A percentile compares a stretch with the other conserved stretches of the same genome.
These are phyloP conservation scores for Stipa capillata DNA, from an alignment of 176 grass and related monocot species.

Conservation along the genomic window DNA sequence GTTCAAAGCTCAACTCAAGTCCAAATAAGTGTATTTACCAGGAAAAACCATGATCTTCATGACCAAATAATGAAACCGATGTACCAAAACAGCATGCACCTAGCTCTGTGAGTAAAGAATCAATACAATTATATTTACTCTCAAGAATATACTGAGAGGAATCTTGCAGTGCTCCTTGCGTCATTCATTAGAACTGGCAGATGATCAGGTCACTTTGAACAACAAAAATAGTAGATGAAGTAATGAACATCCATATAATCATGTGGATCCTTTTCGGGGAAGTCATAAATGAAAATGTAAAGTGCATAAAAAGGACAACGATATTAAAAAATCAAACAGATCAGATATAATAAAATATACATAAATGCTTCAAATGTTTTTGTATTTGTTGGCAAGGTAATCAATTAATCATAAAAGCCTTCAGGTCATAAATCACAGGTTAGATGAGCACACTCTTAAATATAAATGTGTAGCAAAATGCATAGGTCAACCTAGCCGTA, in stretches of 20 bases:
- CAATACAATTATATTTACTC: neutral
- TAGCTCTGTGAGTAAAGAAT: too few relatives aligned
- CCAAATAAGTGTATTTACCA: neutral
- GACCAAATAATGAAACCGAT: neutral
- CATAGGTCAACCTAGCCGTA: neutral
- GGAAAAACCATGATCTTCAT: neutral
- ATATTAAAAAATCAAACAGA: too few relatives aligned
- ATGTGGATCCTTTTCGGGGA: neutral
- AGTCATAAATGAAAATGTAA: neutral
- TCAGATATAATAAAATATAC: too few relatives aligned
- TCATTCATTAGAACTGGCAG: neutral
- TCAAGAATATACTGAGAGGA: neutral
- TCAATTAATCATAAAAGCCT: too few relatives aligned
- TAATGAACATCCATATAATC: neutral
- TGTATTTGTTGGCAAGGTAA: too few relatives aligned
- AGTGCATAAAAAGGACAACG: neutral
- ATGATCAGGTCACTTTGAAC: neutral
- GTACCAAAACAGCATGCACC: neutral
- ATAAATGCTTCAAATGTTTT: too few relatives aligned
- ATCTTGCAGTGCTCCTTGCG: neutral
- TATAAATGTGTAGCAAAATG: too few relatives aligned
- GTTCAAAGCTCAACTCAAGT: neutral
- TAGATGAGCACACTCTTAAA: neutral
- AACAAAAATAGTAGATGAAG: neutral
- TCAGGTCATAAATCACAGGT: too few relatives aligned